Evolutionary conservation across 495 filamentous ascomycete species (phyloP).

Genomic region (Penicillium psychrofluorescens): DNA sequence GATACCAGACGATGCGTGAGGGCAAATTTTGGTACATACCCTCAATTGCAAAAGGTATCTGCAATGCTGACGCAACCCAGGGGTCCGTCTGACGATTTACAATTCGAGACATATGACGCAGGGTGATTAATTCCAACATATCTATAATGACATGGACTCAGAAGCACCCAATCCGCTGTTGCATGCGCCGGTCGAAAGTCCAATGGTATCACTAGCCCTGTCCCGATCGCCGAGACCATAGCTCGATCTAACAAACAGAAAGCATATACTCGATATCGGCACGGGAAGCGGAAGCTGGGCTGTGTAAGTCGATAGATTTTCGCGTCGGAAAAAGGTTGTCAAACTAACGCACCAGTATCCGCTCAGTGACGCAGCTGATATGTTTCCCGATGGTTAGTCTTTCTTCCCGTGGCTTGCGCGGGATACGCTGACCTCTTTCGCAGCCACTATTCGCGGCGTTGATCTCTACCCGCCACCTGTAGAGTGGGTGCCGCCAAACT

Average conservation of each 20-base stretch:
- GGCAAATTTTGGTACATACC: too few relatives aligned
- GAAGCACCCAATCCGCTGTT: conserved; percentile 12
- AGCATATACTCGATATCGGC: conserved; percentile 13
- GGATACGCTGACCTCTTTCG: neutral
- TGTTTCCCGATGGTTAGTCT: conserved; percentile 8
- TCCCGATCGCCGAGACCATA: too few relatives aligned
- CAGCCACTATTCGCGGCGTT: conserved; percentile 17
- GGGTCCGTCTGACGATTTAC: conserved; percentile 10
- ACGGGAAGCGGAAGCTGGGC: conserved; percentile 18
- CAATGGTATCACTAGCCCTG: too few relatives aligned
- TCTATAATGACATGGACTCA: conserved; percentile 2
- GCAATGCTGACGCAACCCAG: neutral
- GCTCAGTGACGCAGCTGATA: conserved; percentile 14
- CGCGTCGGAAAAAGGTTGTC: neutral
- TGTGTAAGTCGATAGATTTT: conserved; percentile 5
- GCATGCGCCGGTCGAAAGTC: conserved; percentile 5
- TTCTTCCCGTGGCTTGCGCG: neutral
- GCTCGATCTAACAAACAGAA: neutral
- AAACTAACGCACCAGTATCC: neutral
- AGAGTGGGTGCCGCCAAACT: conserved; percentile 24
- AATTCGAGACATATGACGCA: conserved; percentile 15
- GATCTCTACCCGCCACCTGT: conserved; percentile 17
- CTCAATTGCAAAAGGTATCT: too few relatives aligned
- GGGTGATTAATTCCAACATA: conserved; percentile 3
- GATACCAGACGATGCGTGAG: too few relatives aligned